phyloP scores from a whole-genome alignment of 306 rosid genomes.

The Elaeagnus macrophylla region DNA sequence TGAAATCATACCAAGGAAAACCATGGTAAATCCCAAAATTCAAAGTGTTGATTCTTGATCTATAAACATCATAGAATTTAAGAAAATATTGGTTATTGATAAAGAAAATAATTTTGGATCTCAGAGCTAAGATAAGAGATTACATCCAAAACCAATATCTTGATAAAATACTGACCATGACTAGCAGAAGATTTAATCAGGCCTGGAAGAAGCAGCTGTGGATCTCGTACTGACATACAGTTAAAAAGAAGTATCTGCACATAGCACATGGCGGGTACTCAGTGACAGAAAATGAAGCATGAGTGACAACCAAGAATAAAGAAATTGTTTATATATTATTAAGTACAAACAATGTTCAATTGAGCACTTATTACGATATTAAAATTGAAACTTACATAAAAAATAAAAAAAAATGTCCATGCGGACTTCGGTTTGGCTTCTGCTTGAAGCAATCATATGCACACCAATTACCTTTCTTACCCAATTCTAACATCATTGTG shows the following conservation, averaged over 20 bases:
- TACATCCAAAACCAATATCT: slow-evolving; percentile 6
- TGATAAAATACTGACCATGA: slow-evolving; percentile 49
- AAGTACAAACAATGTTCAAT: too few species aligned
- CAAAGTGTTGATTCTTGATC: not conserved
- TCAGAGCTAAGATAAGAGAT: slow-evolving; percentile 3
- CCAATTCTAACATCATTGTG: too few species aligned
- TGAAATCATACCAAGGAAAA: not conserved
- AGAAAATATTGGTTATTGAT: too few species aligned
- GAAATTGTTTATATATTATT: too few species aligned
- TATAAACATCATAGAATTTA: not conserved
- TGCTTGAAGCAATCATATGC: too few species aligned
- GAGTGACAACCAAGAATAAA: not conserved
- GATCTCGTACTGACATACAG: slow-evolving; percentile 91
- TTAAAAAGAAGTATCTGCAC: slow-evolving; percentile 88
- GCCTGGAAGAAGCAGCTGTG: slow-evolving; percentile 71
- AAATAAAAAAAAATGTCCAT: too few species aligned
- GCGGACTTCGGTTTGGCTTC: too few species aligned
- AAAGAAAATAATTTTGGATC: not conserved
- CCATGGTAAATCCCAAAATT: not conserved
- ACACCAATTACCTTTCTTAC: too few species aligned
- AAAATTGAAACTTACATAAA: too few species aligned
- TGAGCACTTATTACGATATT: too few species aligned
- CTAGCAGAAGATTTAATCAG: slow-evolving; percentile 79
- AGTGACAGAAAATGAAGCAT: slow-evolving; percentile 14
- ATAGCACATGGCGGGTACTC: slow-evolving; percentile 2